Percentiles rank a stretch among this genome's conserved stretches.
Evolutionary conservation across 2,329 filamentous ascomycete species (phyloP).

Genomic region (Epichloe gansuensis): DNA sequence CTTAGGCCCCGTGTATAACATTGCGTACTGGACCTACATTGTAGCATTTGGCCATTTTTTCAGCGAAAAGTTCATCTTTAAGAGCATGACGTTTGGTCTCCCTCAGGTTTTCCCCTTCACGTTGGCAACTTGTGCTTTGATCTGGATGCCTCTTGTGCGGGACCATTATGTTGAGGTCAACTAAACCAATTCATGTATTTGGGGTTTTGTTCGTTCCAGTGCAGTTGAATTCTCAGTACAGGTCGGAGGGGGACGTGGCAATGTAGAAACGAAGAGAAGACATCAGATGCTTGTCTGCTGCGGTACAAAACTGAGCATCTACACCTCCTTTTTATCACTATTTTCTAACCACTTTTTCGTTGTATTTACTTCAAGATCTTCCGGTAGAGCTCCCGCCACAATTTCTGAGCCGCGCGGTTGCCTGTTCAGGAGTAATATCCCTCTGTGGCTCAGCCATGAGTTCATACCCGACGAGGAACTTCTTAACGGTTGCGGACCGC

Average conservation of each 20-base stretch:
- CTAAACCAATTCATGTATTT: constrained; percentile 8
- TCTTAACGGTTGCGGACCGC: constrained; percentile 83
- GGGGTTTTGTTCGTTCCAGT: background rate
- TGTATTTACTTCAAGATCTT: constrained; percentile 29
- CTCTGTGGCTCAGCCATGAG: constrained; percentile 95
- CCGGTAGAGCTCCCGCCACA: constrained; percentile 80
- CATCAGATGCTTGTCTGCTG: background rate
- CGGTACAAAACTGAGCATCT: background rate
- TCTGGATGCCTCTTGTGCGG: constrained; percentile 58
- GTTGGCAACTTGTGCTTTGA: constrained; percentile 36
- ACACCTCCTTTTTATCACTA: background rate
- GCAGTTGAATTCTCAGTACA: background rate
- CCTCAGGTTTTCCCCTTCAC: constrained; percentile 45
- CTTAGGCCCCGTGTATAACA: constrained; percentile 60
- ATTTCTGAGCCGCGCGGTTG: constrained; percentile 60
- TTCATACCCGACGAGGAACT: constrained; percentile 95
- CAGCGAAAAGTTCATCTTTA: constrained; percentile 70
- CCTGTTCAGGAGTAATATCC: constrained; percentile 96
- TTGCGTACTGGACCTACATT: constrained; percentile 71
- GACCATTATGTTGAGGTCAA: constrained; percentile 48
- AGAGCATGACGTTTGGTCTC: constrained; percentile 53
- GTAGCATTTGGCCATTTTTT: constrained; percentile 69
- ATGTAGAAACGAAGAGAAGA: background rate
- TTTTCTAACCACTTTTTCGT: background rate
- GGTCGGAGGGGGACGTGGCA: background rate